phyloP scores from a whole-genome alignment of 164 flowering plant species.

The Magnolia sinica region DNA sequence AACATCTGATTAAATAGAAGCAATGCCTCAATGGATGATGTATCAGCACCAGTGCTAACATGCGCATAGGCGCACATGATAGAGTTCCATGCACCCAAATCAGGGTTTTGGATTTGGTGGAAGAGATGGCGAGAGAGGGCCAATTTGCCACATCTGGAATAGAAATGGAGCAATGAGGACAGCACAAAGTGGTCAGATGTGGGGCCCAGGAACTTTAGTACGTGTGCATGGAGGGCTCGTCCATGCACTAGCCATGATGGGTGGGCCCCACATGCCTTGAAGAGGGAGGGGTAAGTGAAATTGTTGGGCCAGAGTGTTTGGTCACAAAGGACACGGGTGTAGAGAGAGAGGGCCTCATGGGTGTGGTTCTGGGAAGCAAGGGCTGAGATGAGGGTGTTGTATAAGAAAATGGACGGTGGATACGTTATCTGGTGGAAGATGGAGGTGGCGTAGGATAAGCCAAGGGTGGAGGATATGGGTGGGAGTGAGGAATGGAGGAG shows the following conservation, averaged over 20 bases:
- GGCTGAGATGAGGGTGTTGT: constrained; percentile 56
- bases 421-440: constrained; percentile 41
- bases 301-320: constrained; percentile 33
- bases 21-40: constrained; percentile 40
- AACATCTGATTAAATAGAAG: constrained; percentile 47
- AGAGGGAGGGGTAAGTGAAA: constrained; percentile 61
- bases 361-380: constrained; percentile 18
- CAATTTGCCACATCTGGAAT: constrained; percentile 43
- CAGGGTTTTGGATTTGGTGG: constrained; percentile 41
- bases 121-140: constrained; percentile 41
- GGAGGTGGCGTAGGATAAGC: constrained; percentile 28
- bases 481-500: constrained; percentile 18
- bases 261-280: constrained; percentile 47
- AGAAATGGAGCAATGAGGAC: constrained; percentile 44
- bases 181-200: constrained; percentile 43
- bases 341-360: constrained; percentile 47
- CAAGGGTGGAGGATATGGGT: constrained; percentile 30
- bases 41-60: constrained; percentile 1
- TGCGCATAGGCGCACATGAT: constrained; percentile 45
- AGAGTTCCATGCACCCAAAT: constrained; percentile 58
- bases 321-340: constrained; percentile 23
- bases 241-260: constrained; percentile 39
- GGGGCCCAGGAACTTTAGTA: constrained; percentile 46
- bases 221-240: constrained; percentile 48
- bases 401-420: constrained; percentile 58